phyloP scores from a whole-genome alignment of 1,284 basidiomycete species.

The Leccinum holopus region DNA sequence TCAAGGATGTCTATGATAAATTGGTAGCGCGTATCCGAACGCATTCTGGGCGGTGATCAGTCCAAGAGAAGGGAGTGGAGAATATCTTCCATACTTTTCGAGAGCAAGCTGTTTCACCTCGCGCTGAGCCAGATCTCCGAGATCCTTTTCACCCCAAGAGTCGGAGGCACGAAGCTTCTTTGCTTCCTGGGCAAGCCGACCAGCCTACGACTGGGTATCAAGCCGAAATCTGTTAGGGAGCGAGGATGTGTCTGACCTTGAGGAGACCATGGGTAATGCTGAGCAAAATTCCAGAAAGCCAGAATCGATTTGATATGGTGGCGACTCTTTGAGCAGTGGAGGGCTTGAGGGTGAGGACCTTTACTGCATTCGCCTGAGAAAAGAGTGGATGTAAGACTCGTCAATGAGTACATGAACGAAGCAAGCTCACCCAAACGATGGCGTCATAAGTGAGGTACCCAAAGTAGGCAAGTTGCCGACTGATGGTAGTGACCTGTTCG shows the following conservation, averaged over 20 bases:
- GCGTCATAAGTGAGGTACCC: conserved; percentile 86
- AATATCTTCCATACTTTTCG: conserved; percentile 46
- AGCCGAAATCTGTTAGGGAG: neutral
- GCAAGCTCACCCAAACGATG: conserved; percentile 75
- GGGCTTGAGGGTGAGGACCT: conserved; percentile 65
- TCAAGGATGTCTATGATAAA: conserved; percentile 82
- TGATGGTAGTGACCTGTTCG: conserved; percentile 83
- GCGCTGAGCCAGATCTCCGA: conserved; percentile 65
- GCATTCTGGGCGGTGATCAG: conserved; percentile 48
- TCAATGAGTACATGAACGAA: neutral
- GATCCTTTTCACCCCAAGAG: conserved; percentile 57
- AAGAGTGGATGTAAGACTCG: conserved; percentile 1
- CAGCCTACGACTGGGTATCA: conserved; percentile 41
- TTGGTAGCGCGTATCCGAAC: conserved; percentile 67
- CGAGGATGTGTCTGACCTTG: conserved; percentile 47
- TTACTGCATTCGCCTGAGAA: conserved; percentile 62
- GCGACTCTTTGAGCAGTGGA: conserved; percentile 66
- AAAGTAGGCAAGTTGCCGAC: conserved; percentile 87
- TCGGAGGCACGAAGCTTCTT: conserved; percentile 48
- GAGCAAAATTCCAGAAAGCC: conserved; percentile 86
- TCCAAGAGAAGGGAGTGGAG: conserved; percentile 5
- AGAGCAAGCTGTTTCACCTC: conserved; percentile 61
- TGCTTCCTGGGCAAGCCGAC: conserved; percentile 58
- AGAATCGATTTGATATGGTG: conserved; percentile 82
- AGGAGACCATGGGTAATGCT: conserved; percentile 68